Evolutionary conservation across 2,329 filamentous ascomycete species (phyloP).

Genomic region (Aschersonia sp.): DNA sequence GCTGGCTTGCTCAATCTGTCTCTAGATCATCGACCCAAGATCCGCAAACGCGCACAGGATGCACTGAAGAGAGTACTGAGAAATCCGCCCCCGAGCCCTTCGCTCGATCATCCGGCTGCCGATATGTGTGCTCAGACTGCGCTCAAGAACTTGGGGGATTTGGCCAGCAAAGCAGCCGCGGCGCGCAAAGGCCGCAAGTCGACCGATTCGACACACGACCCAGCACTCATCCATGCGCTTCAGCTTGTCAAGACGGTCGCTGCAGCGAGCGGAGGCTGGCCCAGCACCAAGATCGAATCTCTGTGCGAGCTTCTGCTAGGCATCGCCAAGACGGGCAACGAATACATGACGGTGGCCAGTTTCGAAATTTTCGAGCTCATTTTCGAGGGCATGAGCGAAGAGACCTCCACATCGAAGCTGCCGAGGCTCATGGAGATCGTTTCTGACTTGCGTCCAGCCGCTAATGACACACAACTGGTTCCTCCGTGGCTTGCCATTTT

Average conservation of each 20-base stretch:
- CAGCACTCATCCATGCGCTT: slow-evolving; percentile 76
- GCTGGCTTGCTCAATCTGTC: slow-evolving; percentile 75
- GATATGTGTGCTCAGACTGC: slow-evolving; percentile 94
- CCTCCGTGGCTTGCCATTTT: slow-evolving; percentile 95
- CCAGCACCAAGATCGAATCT: slow-evolving; percentile 85
- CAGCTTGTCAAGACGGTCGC: slow-evolving; percentile 88
- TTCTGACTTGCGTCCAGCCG: slow-evolving; percentile 74
- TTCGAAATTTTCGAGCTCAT: slow-evolving; percentile 98
- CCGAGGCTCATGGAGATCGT: slow-evolving; percentile 84
- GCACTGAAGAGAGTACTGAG: slow-evolving; percentile 71
- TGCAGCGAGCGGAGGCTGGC: slow-evolving; percentile 80
- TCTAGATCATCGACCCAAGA: slow-evolving; percentile 80
- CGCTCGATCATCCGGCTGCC: slow-evolving; percentile 83
- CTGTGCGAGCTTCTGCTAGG: slow-evolving; percentile 79
- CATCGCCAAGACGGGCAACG: slow-evolving; percentile 81
- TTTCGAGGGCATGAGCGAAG: slow-evolving; percentile 79
- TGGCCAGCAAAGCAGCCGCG: slow-evolving; percentile 46
- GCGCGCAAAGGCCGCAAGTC: slow-evolving; percentile 52
- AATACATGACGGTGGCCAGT: slow-evolving; percentile 89
- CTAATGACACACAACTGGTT: slow-evolving; percentile 86
- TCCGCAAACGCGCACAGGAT: slow-evolving; percentile 85
- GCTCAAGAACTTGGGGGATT: slow-evolving; percentile 62
- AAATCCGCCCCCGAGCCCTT: slow-evolving; percentile 78
- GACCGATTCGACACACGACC: slow-evolving; percentile 52
- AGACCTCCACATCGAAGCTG: slow-evolving; percentile 77